Percentiles rank a stretch among this genome's conserved stretches.
Evolutionary conservation across 345 rosid genomes (phyloP).

Genomic region (Salix suchowensis): DNA sequence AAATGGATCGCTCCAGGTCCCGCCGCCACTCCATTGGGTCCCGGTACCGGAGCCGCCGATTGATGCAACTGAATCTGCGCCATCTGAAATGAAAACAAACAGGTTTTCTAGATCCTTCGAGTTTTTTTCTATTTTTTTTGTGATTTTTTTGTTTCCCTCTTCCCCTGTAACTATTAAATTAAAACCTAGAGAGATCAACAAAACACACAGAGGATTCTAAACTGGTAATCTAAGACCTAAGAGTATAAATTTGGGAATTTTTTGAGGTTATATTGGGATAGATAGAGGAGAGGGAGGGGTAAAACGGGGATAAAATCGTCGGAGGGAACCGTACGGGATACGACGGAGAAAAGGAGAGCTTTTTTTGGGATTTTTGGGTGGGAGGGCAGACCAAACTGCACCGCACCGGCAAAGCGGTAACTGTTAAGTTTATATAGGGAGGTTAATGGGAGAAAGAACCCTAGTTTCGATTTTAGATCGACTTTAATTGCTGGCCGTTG

Average conservation of each 20-base stretch:
- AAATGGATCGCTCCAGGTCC: slow-evolving; percentile 9
- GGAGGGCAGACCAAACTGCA: slow-evolving; percentile 57
- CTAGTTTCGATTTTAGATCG: slow-evolving; percentile 13
- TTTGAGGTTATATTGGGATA: neutral
- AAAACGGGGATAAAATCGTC: slow-evolving; percentile 30
- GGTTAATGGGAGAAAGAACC: slow-evolving; percentile 20
- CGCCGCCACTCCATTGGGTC: slow-evolving; percentile 18
- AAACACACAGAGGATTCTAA: neutral
- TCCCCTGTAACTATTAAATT: slow-evolving; percentile 2
- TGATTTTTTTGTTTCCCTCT: slow-evolving; percentile 16
- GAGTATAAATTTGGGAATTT: neutral
- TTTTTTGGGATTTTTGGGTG: slow-evolving; percentile 27
- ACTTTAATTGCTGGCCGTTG: slow-evolving; percentile 19
- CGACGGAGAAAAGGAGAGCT: slow-evolving; percentile 19
- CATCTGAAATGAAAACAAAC: slow-evolving; percentile 7
- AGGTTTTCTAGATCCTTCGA: slow-evolving; percentile 19
- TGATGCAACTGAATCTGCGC: slow-evolving; percentile 30
- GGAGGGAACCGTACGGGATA: slow-evolving; percentile 24
- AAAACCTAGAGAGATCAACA: slow-evolving; percentile 15
- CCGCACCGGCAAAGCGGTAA: slow-evolving; percentile 30
- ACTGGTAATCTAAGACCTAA: neutral
- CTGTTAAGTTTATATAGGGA: slow-evolving; percentile 29
- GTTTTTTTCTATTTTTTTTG: neutral
- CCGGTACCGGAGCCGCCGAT: slow-evolving; percentile 24
- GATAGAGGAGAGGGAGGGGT: slow-evolving; percentile 17